Conservation (phyloP, 768 basidiomycete genomes). For the Sarcodon sp. region DNA sequence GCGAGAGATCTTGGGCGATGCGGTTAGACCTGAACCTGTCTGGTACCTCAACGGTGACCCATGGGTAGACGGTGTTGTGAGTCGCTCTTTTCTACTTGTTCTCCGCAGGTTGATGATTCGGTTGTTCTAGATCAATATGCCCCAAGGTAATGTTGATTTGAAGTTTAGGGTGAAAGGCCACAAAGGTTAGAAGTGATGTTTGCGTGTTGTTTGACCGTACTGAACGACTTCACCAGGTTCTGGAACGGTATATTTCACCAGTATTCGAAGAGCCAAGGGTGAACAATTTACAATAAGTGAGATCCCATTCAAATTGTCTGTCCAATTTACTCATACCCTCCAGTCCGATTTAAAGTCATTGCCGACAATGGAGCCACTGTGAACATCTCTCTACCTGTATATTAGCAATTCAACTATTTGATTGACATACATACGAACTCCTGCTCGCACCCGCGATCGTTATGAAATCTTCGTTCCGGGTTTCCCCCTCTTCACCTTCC, state of each 20-base stretch:
- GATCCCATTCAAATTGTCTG: conserved; percentile 14
- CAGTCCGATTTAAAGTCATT: conserved; percentile 13
- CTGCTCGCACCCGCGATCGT: neutral
- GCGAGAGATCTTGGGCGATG: conserved; percentile 46
- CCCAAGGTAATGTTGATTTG: conserved; percentile 68
- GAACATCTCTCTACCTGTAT: conserved; percentile 2
- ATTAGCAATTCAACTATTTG: neutral
- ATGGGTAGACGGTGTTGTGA: conserved; percentile 52
- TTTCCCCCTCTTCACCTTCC: conserved; percentile 11
- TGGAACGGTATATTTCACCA: conserved; percentile 76
- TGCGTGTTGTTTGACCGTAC: neutral
- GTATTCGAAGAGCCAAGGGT: conserved; percentile 67
- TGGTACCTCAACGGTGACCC: conserved; percentile 76
- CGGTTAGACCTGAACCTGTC: conserved; percentile 47
- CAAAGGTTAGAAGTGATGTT: conserved; percentile 29
- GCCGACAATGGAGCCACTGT: conserved; percentile 11
- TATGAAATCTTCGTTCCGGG: conserved; percentile 1
- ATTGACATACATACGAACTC: neutral
- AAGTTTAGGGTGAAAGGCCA: conserved; percentile 68
- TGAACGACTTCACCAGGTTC: conserved; percentile 26
- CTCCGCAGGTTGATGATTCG: neutral
- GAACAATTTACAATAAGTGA: conserved; percentile 53
- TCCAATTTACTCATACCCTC: neutral
- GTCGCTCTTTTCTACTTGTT: conserved; percentile 13
- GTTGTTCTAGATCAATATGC: conserved; percentile 46